Base-by-base conservation (phyloP, 2,329 filamentous ascomycete genomes). In the Epichloe typhina region DNA sequence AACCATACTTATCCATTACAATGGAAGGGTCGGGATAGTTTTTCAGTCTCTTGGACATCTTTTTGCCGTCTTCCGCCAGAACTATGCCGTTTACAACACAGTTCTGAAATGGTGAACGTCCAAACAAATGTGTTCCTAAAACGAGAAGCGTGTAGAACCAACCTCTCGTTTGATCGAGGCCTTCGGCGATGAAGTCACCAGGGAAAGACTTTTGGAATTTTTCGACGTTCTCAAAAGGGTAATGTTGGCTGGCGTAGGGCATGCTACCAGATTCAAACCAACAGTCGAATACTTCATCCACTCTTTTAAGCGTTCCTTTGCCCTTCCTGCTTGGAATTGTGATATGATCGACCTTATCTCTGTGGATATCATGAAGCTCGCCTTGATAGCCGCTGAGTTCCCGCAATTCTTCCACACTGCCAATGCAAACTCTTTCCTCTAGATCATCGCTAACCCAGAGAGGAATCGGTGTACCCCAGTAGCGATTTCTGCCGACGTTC, bases 251-350 rank as follows among this genome's bases (percentile, higher is more conserved):
- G 41, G 88, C 86, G 63, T 95, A 96, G 2, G 90, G 90, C 90
- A 96, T 96, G 63, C 86, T 90, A 54, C 90, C 90, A 42, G 89
- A 95, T 68, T 96, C 90, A 56, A 95, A 95, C 89, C 90, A 96
- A 64, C 90, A 96, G 69, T 96, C 90, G 59, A 96, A 95, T 4
- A 96, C 88, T 64, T 95, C 89, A 48, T 88, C 83, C 9, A 93
- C 77, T 58, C 90, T 83, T 60, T 77, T 83, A 55, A 96, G 72
- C n/a, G 77, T 74, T 19, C 89, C 90, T 63, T 91, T 95, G 58
- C 90, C 90, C 69, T 84, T 77, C 67, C 87, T 86, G 64, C 87
- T 94, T 1, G 90, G 90, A 56, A 97, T 96, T 43, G 89, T 95
- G 65, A 97, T 95, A 58, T 88, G 75, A 62, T 97, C 91, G 56